phyloP scores from a whole-genome alignment of 108 stramenopile genomes.

The Stephanodiscus minutulus region DNA sequence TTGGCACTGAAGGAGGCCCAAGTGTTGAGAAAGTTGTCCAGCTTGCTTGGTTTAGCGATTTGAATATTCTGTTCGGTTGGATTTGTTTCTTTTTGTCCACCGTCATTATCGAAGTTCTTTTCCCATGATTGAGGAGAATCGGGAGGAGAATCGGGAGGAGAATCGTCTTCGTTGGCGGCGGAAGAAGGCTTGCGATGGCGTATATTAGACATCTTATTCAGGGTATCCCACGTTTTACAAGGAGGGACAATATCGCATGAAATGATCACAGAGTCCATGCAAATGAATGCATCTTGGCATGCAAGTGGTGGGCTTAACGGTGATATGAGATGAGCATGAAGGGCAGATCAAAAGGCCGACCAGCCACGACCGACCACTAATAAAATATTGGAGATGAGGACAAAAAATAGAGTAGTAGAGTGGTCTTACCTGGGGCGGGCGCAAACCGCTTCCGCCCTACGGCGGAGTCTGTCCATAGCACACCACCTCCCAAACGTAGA shows the following conservation, averaged over 20 bases:
- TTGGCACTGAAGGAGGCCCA: constrained; percentile 31
- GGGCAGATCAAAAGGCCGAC: too few relatives aligned
- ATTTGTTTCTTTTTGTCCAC: neutral
- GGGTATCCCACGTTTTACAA: neutral
- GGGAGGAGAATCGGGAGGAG: neutral
- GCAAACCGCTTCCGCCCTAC: too few relatives aligned
- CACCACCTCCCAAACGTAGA: too few relatives aligned
- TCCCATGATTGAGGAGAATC: constrained; percentile 3
- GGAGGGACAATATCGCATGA: neutral
- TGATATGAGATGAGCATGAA: too few relatives aligned
- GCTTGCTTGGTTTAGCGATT: constrained; percentile 3
- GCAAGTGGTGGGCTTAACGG: too few relatives aligned
- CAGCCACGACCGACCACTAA: too few relatives aligned
- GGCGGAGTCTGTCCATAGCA: too few relatives aligned
- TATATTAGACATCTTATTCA: neutral
- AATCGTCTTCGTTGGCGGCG: neutral
- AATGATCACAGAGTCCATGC: neutral
- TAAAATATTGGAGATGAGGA: too few relatives aligned
- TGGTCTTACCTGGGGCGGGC: too few relatives aligned
- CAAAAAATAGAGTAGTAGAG: too few relatives aligned
- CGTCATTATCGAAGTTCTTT: neutral
- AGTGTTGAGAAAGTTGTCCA: constrained; percentile 28
- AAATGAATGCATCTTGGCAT: too few relatives aligned
- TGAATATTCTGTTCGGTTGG: too few relatives aligned
- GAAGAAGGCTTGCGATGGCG: constrained; percentile 8